Percentiles rank a stretch among this genome's conserved stretches.
Evolutionary conservation across 2,329 filamentous ascomycete species (phyloP).

Genomic region (Eutypa lata): DNA sequence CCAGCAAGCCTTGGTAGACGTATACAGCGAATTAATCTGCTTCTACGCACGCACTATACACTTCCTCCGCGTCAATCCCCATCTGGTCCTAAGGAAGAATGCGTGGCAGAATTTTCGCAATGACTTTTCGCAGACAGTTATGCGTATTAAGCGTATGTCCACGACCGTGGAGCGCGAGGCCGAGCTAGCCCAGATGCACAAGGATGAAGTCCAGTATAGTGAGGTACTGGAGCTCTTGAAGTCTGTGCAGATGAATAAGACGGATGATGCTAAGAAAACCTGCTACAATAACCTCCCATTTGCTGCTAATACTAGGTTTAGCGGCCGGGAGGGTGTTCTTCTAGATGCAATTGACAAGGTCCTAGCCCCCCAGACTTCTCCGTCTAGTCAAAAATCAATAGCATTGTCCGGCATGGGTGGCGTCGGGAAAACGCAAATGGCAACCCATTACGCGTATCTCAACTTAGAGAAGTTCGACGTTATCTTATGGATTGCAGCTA

Average conservation of each 20-base stretch:
- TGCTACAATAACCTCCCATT: constrained; percentile 12
- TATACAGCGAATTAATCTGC: constrained; percentile 28
- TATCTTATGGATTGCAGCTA: constrained; percentile 18
- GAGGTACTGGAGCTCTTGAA: constrained; percentile 4
- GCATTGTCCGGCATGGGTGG: constrained; percentile 29
- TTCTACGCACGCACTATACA: constrained; percentile 29
- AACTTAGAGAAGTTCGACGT: constrained; percentile 17
- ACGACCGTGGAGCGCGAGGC: constrained; percentile 25
- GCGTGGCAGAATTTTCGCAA: constrained; percentile 19
- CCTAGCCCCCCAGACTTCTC: not conserved
- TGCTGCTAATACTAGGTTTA: constrained; percentile 2
- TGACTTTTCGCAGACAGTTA: constrained; percentile 16
- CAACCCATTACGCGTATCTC: constrained; percentile 23
- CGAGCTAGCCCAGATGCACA: constrained; percentile 23
- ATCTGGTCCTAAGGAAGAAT: constrained; percentile 18
- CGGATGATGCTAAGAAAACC: constrained; percentile 1
- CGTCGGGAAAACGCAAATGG: constrained; percentile 29
- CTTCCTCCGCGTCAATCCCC: constrained; percentile 27
- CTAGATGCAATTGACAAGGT: constrained; percentile 1
- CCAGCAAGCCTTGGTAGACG: constrained; percentile 24
- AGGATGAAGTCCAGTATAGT: constrained; percentile 18
- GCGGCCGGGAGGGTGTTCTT: not conserved
- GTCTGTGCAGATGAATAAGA: constrained; percentile 6
- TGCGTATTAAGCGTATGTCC: constrained; percentile 23
- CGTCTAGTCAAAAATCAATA: constrained; percentile 16